Evolutionary conservation across 2,329 filamentous ascomycete genomes (phyloP), one percentile per base, ranked within the genome.

Genomic region (Fusarium brevicatenulatum): DNA sequence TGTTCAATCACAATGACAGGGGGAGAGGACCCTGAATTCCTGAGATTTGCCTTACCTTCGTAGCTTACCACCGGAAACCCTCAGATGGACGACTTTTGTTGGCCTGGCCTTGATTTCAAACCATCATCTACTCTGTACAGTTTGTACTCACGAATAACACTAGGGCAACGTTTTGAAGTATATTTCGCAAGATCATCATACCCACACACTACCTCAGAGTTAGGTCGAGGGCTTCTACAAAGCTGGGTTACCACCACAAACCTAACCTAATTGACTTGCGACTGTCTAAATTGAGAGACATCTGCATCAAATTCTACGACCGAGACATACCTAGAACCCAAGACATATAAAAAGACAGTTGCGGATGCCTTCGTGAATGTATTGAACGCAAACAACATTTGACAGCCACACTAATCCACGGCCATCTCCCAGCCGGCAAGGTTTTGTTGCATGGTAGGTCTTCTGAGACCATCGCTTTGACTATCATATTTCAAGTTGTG

Each of bases 21-120:
- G 63, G 46, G 21, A 32, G 28, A 49, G 32, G 65, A 68, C 65
- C 65, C 65, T 68, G 56, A 39, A 63, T 68, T 68, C 49, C 23
- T n/a, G 34, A 21, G 50, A 28, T 25, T 54, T 54, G 50, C 50
- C n/a, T 52, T 19, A 23, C 30, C n/a, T 47, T 66, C 9, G 25
- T 10, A 34, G 30, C 15, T 56, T 21, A 43, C 25, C 19, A 21
- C n/a, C 36, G 23, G 18, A 49, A 28, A 18, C 15, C 18, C 16
- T 57, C 19, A 32, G 30, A 47, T 10, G 40, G n/a, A 30, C 25
- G 21, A 50, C 30, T 36, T 49, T 52, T 54, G 10, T 53, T 25
- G 23, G 34, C 50, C 25, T 54, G 23, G 23, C 50, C 13, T 39
- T 54, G 23, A 34, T 54, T 13, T 39, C 9, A 28, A 21, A 9